Evolutionary conservation across 176 grass and related monocot species (phyloP), one percentile per base, ranked within the genome.

Genomic region (Eremochloa ophiuroides): DNA sequence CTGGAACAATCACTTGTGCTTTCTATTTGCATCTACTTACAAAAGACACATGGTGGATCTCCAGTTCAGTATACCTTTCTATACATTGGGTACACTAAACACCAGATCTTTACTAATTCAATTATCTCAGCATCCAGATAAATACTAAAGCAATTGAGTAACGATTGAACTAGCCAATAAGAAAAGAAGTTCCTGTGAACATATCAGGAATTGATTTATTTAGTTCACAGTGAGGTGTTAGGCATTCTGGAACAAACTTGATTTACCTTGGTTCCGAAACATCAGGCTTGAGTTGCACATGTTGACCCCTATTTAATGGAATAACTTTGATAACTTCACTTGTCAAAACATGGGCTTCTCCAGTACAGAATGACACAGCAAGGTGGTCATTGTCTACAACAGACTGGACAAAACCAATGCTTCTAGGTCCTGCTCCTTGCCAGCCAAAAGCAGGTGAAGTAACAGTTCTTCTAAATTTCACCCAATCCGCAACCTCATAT

Each of bases 321-420:
- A 99, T 99, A 38, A 99, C 89, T 85, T 99, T 96, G 60, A 99
- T 90, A 70, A 99, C 89, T 91, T 99, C 97, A 66, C 76, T 91
- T 74, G 88, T 72, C 80, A 95, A 92, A 90, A 99, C 93, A 63
- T 22, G 85, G 27, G 93, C 93, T 87, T 99, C 93, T 82, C 97
- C 97, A 48, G 97, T 87, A 90, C 97, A 99, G 86, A 99, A 99
- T 77, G 93, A 99, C 41, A 99, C 87, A 74, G 90, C 30, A 89
- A 99, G 93, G 51, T 85, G 86, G 31, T 95, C 89, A 68, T 83
- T 71, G 75, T 92, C 91, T 35, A 84, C 75, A 61, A 99, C 69
- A 88, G 78, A 89, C 69, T 96, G 93, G 56, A 99, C 97, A 91
- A 99, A 99, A 66, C 97, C 97, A 84, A 99, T 85, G 64, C 93